phyloP scores from a whole-genome alignment of 805 yeast genomes.

The Saccharomycopsis microspora region DNA sequence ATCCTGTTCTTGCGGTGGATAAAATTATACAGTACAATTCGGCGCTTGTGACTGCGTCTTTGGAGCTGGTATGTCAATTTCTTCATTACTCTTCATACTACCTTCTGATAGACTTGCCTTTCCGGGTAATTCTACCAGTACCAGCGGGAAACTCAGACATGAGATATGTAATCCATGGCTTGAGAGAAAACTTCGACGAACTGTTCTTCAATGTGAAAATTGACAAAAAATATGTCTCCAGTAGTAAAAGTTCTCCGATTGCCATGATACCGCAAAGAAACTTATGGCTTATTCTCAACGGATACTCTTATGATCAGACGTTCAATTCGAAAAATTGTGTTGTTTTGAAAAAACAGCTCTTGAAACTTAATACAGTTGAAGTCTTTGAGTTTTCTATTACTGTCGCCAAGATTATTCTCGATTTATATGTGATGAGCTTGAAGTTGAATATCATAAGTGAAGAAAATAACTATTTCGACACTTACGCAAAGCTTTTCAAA shows the following conservation, averaged over 20 bases:
- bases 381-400: slow-evolving; percentile 11
- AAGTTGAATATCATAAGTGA: slow-evolving; percentile 1
- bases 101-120: slow-evolving; percentile 10
- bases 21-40: slow-evolving; percentile 4
- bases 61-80: slow-evolving; percentile 14
- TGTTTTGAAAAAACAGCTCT: slow-evolving; percentile 1
- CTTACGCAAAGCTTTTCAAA: slow-evolving; percentile 9
- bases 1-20: slow-evolving; percentile 13
- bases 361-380: slow-evolving; percentile 6
- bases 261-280: slow-evolving; percentile 2
- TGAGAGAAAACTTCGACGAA: slow-evolving; percentile 10
- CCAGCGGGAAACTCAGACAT: background rate
- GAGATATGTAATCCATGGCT: slow-evolving; percentile 5
- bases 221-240: background rate
- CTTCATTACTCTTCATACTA: slow-evolving; percentile 9
- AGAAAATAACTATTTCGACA: background rate
- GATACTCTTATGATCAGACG: slow-evolving; percentile 11
- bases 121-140: slow-evolving; percentile 6
- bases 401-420: slow-evolving; percentile 7
- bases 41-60: slow-evolving; percentile 1
- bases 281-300: slow-evolving; percentile 7
- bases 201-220: slow-evolving; percentile 3
- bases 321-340: slow-evolving; percentile 13
- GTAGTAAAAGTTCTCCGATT: background rate
- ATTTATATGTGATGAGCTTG: slow-evolving; percentile 5